Base-by-base conservation (phyloP, 2,329 filamentous ascomycete genomes). In the Cytospora paraplurivora region DNA sequence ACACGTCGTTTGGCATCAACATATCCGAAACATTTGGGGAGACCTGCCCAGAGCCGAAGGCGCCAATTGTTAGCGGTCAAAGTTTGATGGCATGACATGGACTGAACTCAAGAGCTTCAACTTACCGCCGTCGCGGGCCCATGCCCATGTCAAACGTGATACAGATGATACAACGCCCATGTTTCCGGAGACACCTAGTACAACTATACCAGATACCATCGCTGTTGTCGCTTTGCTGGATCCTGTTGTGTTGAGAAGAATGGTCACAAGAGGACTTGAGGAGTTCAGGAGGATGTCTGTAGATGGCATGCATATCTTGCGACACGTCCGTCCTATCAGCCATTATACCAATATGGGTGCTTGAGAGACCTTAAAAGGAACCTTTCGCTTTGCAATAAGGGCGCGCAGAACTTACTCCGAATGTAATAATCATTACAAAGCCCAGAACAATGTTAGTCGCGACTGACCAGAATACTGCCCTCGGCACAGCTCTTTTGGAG, bases 91-190 rank as follows among this genome's bases (percentile, higher is more conserved):
- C 74, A 50, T 77, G 72, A 60, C 75, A 73, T 21, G 74, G 70
- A 41, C 78, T 69, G 0, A 78, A 66, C 0, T 75, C 10, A 47
- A 1, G 19, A 8, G 17, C 4, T 34, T 10, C 2, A 13, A 52
- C 56, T 52, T 33, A 60, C 77, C 81, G 4, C 78, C 78, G 62
- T 83, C 81, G 4, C 77, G 70, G 13, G 80, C 77, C 72, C 81
- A 82, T 0, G 78, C 78, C 80, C 81, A 82, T 0, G 78, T 77
- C 2, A 82, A 69, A 4, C 80, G 77, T 1, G 79, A 80, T 1
- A 78, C 78, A 1, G 79, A 81, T 1, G 81, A 79, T 2, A 81
- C 72, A 35, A 74, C 74, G 37, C 75, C 76, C 56, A 79, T 76
- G 44, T 76, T 76, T 0, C 76, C 74, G 51, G 78, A 72, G 62